Conservation (phyloP, 2,329 filamentous ascomycete genomes). For the Kalmusia sp. region DNA sequence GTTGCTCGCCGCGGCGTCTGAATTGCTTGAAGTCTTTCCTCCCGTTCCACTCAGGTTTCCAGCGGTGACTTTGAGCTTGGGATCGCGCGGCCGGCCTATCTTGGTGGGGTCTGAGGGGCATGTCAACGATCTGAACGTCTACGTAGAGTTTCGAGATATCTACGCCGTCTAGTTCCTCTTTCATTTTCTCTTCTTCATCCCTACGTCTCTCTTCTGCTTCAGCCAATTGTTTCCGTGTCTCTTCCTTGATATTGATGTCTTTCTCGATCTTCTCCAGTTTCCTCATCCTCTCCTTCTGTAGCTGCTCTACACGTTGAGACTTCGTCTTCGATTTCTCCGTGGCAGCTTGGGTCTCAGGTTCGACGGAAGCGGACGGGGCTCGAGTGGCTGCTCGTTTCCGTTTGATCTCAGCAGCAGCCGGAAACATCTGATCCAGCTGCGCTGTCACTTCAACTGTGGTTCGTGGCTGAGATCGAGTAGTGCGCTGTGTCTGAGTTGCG, state of each 20-base stretch:
- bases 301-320: conserved; percentile 52
- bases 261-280: conserved; percentile 57
- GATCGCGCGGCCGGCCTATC: conserved; percentile 25
- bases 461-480: conserved; percentile 42
- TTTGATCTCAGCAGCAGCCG: conserved; percentile 79
- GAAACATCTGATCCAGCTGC: conserved; percentile 75
- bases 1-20: conserved; percentile 54
- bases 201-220: conserved; percentile 60
- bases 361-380: conserved; percentile 34
- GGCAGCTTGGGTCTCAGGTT: conserved; percentile 48
- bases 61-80: conserved; percentile 66
- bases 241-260: conserved; percentile 67
- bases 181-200: conserved; percentile 70
- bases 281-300: conserved; percentile 39
- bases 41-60: conserved; percentile 92
- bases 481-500: conserved; percentile 34
- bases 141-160: conserved; percentile 76
- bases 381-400: conserved; percentile 63
- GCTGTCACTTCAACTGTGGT: conserved; percentile 54
- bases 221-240: conserved; percentile 57
- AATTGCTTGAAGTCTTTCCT: conserved; percentile 97
- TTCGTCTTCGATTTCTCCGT: conserved; percentile 23
- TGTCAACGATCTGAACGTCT: conserved; percentile 78
- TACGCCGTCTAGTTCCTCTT: conserved; percentile 65
- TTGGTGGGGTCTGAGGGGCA: conserved; percentile 64